Evolutionary conservation across 306 rosid species (phyloP).

Genomic region (Trifolium repens): DNA sequence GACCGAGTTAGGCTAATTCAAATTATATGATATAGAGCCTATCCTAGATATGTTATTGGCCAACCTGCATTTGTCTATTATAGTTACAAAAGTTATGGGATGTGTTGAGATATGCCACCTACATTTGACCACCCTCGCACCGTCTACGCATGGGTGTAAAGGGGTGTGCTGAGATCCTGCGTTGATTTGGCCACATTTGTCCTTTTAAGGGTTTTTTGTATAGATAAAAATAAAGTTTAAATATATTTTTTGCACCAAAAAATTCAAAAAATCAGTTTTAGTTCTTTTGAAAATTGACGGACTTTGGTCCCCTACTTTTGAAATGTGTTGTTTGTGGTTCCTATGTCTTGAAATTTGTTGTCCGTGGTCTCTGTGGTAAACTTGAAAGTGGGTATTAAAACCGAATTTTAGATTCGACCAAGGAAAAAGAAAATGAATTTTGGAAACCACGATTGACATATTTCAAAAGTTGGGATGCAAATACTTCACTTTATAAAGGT

Average conservation of each 20-base stretch:
- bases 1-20: background rate
- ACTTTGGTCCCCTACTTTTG: background rate
- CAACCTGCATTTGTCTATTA: background rate
- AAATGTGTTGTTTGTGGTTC: background rate
- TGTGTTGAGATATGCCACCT: background rate
- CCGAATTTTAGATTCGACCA: background rate
- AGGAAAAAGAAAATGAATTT: background rate
- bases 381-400: background rate
- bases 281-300: background rate
- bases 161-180: background rate
- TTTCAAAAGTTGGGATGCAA: slow-evolving; percentile 3
- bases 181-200: slow-evolving; percentile 7
- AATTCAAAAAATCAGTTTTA: background rate
- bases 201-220: background rate
- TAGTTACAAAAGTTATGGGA: background rate
- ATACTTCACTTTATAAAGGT: background rate
- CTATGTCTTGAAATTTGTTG: background rate
- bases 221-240: slow-evolving; percentile 6
- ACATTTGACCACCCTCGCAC: background rate
- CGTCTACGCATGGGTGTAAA: background rate
- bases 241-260: background rate
- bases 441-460: background rate
- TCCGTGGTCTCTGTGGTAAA: background rate
- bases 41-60: background rate
- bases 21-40: background rate